Conservation (phyloP, 176 grass and related monocot species). For the Avena eriantha region DNA sequence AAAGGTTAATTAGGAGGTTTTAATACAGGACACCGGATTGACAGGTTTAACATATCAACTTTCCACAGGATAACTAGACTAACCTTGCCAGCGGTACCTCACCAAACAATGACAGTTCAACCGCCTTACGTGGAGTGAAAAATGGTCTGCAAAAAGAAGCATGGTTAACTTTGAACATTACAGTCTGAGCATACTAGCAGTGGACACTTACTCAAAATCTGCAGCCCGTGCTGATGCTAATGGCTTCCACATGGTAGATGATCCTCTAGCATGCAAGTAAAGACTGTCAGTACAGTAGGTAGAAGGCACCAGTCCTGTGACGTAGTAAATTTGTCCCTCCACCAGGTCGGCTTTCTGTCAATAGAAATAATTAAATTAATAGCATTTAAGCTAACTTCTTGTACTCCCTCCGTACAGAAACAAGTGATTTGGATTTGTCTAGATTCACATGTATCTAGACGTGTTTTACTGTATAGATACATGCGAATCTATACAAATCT, state of each 20-base stretch:
- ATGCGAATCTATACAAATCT: too few species aligned
- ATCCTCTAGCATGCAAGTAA: slow-evolving; percentile 82
- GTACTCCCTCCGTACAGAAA: too few species aligned
- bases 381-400: slow-evolving; percentile 13
- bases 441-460: too few species aligned
- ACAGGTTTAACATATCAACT: slow-evolving; percentile 28
- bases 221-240: slow-evolving; percentile 56
- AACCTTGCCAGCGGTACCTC: slow-evolving; percentile 85
- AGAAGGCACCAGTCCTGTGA: slow-evolving; percentile 72
- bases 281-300: slow-evolving; percentile 53
- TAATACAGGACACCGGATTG: slow-evolving; percentile 20
- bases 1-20: not conserved
- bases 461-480: too few species aligned
- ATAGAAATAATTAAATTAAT: slow-evolving; percentile 35
- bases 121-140: slow-evolving; percentile 74
- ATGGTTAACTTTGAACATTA: slow-evolving; percentile 21
- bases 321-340: slow-evolving; percentile 85
- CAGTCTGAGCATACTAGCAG: slow-evolving; percentile 5
- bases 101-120: slow-evolving; percentile 75
- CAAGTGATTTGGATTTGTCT: too few species aligned
- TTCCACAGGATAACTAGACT: slow-evolving; percentile 17
- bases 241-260: slow-evolving; percentile 72
- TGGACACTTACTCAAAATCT: slow-evolving; percentile 79
- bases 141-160: slow-evolving; percentile 69
- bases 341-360: slow-evolving; percentile 81